Percentiles rank a stretch among this genome's conserved stretches.
These are phyloP conservation scores for Fusarium sp. DNA, from an alignment of 2,329 filamentous ascomycete genomes.

Conservation along the genomic window DNA sequence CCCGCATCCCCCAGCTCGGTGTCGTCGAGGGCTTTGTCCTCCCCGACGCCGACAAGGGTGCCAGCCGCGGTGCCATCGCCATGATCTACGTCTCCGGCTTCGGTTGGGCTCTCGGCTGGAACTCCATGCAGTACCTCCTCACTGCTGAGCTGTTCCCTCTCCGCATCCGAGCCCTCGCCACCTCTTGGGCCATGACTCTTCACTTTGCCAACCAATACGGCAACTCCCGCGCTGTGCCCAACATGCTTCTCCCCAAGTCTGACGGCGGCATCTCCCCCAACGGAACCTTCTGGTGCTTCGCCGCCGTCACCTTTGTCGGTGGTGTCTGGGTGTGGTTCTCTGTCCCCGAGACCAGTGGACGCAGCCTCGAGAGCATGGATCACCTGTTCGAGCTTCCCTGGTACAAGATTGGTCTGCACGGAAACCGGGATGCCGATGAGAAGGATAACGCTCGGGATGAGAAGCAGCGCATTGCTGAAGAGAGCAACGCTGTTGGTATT, in stretches of 20 bases:
- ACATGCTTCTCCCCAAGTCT: conserved; percentile 71
- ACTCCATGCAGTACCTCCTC: conserved; percentile 82
- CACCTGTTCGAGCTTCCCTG: conserved; percentile 78
- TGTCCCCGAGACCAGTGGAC: conserved; percentile 78
- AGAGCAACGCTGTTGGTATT: conserved; percentile 45
- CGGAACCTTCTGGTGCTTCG: conserved; percentile 84
- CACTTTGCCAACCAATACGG: conserved; percentile 86
- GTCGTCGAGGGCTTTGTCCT: conserved; percentile 62
- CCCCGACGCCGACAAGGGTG: conserved; percentile 60
- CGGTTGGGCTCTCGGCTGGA: conserved; percentile 80
- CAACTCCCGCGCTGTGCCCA: conserved; percentile 79
- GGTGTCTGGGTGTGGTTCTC: conserved; percentile 78
- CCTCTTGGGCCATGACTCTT: conserved; percentile 79
- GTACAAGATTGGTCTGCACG: conserved; percentile 76
- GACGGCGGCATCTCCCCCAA: conserved; percentile 65
- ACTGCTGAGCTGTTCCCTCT: conserved; percentile 84
- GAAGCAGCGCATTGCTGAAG: conserved; percentile 56
- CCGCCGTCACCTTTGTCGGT: conserved; percentile 74
- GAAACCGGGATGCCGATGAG: conserved; percentile 63
- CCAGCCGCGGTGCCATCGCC: conserved; percentile 75
- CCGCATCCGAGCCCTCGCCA: conserved; percentile 77
- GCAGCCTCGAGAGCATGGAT: conserved; percentile 77
- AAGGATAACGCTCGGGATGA: conserved; percentile 58
- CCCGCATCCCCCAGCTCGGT: conserved; percentile 70
- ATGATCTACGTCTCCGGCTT: conserved; percentile 79